A percentile compares a stretch with the other conserved stretches of the same genome.
These are phyloP conservation scores for Magnusiomyces suaveolens DNA, from an alignment of 1,139 yeast genomes.

Conservation along the genomic window DNA sequence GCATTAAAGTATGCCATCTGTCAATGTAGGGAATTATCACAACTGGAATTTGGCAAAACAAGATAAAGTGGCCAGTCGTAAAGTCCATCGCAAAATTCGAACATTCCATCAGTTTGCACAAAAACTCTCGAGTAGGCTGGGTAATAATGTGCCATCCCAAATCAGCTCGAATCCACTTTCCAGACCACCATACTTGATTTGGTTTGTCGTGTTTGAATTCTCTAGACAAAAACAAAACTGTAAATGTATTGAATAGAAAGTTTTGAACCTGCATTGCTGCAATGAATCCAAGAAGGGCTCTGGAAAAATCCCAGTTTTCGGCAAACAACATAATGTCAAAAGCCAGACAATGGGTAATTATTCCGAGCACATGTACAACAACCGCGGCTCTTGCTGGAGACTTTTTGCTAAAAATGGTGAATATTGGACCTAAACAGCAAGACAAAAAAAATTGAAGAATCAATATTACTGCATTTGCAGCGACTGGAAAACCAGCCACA, in stretches of 20 bases:
- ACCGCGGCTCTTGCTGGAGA: slow-evolving; percentile 93
- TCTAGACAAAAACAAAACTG: slow-evolving; percentile 44
- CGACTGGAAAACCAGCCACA: slow-evolving; percentile 45
- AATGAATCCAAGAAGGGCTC: slow-evolving; percentile 49
- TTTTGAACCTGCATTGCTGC: slow-evolving; percentile 50
- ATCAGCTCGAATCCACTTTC: slow-evolving; percentile 56
- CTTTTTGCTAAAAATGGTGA: slow-evolving; percentile 85
- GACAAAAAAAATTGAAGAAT: slow-evolving; percentile 41
- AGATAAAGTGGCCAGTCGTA: slow-evolving; percentile 52
- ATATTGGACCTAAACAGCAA: slow-evolving; percentile 50
- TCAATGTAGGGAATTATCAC: slow-evolving; percentile 63
- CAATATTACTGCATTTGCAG: slow-evolving; percentile 39
- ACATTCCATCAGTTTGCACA: slow-evolving; percentile 61
- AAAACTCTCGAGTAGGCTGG: slow-evolving; percentile 60
- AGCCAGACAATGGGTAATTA: slow-evolving; percentile 43
- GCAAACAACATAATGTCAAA: slow-evolving; percentile 55
- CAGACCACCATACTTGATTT: slow-evolving; percentile 82
- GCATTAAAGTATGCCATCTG: slow-evolving; percentile 65
- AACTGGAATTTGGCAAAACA: slow-evolving; percentile 53
- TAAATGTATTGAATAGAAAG: slow-evolving; percentile 40
- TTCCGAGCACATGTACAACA: slow-evolving; percentile 76
- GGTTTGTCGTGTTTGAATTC: slow-evolving; percentile 50
- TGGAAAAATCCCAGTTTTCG: slow-evolving; percentile 53
- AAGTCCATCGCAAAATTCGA: slow-evolving; percentile 65
- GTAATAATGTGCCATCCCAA: slow-evolving; percentile 50